Percentiles rank a stretch among this genome's conserved stretches.
These are phyloP conservation scores for Solanum rostratum DNA, from an alignment of 257 asterid species.

Conservation along the genomic window DNA sequence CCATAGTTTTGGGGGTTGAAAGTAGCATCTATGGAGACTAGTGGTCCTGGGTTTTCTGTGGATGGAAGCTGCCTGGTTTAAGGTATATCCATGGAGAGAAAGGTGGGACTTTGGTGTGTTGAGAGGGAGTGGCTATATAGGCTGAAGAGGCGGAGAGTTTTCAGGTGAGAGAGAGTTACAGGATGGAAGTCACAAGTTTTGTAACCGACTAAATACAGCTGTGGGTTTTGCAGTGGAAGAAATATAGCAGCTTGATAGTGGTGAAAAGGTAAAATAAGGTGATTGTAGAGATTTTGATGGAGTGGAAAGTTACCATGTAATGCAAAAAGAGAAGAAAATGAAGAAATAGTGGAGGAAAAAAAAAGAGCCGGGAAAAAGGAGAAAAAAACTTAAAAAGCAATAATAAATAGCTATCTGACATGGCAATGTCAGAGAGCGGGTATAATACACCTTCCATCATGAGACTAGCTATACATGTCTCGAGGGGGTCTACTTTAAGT, in stretches of 20 bases:
- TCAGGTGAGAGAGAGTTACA: not conserved
- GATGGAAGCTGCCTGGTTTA: not conserved
- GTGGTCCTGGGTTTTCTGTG: not conserved
- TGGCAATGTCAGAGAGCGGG: not conserved
- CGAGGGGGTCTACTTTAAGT: not conserved
- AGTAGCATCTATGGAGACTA: not conserved
- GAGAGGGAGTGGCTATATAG: not conserved
- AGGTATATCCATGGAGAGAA: not conserved
- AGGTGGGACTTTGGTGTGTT: not conserved
- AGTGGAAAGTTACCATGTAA: not conserved
- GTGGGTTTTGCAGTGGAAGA: not conserved
- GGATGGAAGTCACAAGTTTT: not conserved
- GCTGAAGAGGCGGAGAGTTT: not conserved
- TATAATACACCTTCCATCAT: not conserved
- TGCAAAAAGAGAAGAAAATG: not conserved
- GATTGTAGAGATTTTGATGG: not conserved
- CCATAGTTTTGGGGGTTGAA: not conserved
- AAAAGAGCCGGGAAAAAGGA: not conserved
- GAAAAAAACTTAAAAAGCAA: not conserved
- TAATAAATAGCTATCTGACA: not conserved
- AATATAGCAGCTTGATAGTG: not conserved
- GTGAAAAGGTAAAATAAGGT: not conserved
- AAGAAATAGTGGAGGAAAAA: not conserved
- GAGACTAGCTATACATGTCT: not conserved
- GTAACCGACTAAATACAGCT: not conserved